Percentiles rank a stretch among this genome's conserved stretches.
These are phyloP conservation scores for Chenopodium berlandieri DNA, from an alignment of 148 eudicot genomes.

Conservation along the genomic window DNA sequence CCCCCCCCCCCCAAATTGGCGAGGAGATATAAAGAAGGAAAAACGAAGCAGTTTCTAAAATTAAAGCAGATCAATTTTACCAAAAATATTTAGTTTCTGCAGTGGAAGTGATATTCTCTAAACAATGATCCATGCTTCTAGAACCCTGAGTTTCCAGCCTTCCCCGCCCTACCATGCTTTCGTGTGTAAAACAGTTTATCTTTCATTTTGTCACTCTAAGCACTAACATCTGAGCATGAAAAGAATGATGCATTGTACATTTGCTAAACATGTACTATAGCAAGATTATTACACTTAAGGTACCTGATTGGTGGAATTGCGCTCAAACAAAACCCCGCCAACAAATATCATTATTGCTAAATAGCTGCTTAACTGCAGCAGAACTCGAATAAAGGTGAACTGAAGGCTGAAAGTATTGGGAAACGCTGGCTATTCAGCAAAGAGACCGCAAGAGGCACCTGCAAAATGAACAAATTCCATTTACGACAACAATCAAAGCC, in stretches of 20 bases:
- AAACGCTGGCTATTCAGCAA: not conserved
- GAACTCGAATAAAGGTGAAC: not conserved
- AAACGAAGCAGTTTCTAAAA: not conserved
- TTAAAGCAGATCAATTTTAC: not conserved
- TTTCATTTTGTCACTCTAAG: not conserved
- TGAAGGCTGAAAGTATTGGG: not conserved
- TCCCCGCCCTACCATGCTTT: not conserved
- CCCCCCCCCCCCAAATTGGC: not conserved
- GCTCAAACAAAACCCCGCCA: constrained; percentile 39
- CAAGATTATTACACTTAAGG: not conserved
- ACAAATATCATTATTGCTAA: constrained; percentile 46
- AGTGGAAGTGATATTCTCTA: too few species aligned
- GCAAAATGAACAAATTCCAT: constrained; percentile 10
- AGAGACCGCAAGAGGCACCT: not conserved
- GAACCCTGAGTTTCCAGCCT: not conserved
- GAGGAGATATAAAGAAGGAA: not conserved
- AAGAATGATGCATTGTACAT: not conserved
- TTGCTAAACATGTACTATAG: not conserved
- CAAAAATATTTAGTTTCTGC: not conserved
- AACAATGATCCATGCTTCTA: not conserved
- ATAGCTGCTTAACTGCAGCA: not conserved
- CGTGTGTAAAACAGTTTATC: not conserved
- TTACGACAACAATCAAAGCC: not conserved
- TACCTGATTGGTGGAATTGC: constrained; percentile 34
- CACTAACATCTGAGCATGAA: constrained; percentile 19